Conservation (phyloP, 306 rosid species). For the Cicer bijugum region DNA sequence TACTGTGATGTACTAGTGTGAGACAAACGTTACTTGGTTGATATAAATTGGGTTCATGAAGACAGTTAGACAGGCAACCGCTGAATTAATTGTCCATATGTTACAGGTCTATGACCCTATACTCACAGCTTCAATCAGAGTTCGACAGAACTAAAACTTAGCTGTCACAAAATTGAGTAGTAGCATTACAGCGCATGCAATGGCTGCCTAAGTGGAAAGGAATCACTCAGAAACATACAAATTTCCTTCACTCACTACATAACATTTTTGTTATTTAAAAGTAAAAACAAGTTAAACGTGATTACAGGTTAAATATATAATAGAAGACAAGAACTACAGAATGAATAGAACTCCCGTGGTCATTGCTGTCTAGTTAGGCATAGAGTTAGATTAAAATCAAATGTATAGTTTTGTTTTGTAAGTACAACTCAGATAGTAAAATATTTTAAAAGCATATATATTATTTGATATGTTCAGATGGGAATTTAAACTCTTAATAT, state of each 20-base stretch:
- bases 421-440: too few species aligned
- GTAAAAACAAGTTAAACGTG: too few species aligned
- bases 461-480: too few species aligned
- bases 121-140: constrained; percentile 45
- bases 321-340: constrained; percentile 23
- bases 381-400: too few species aligned
- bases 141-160: constrained; percentile 52
- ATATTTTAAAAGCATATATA: too few species aligned
- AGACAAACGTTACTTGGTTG: neutral
- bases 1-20: neutral
- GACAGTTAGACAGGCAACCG: neutral
- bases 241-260: neutral
- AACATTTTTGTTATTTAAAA: neutral
- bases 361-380: constrained; percentile 20
- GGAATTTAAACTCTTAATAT: too few species aligned
- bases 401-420: too few species aligned
- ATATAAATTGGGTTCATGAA: neutral
- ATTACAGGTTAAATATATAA: neutral
- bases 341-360: constrained; percentile 6
- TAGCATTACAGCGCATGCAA: constrained; percentile 50
- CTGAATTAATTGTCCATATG: constrained; percentile 49
- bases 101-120: constrained; percentile 55
- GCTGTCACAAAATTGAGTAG: constrained; percentile 47
- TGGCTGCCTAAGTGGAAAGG: neutral
- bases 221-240: constrained; percentile 16